Conservation (phyloP, 2,329 filamentous ascomycete genomes). For the Xylariaceae sp. region DNA sequence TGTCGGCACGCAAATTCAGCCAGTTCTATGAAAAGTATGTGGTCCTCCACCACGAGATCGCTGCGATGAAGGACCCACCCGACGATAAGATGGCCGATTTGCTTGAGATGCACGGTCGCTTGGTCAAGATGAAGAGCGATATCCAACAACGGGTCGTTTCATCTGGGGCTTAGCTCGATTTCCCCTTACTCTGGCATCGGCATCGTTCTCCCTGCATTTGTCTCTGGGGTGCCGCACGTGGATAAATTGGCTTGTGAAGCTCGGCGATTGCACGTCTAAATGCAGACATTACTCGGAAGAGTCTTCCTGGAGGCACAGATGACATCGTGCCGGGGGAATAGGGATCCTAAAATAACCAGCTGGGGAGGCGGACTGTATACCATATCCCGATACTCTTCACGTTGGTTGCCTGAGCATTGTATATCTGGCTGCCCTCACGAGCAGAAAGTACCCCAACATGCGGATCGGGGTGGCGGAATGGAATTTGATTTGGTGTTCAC, state of each 20-base stretch:
- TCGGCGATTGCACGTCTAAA: too few species aligned
- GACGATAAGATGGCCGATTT: slow-evolving; percentile 48
- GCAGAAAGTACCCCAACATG: too few species aligned
- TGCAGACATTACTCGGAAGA: too few species aligned
- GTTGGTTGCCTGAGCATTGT: too few species aligned
- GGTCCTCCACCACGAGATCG: slow-evolving; percentile 53
- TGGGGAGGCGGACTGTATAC: too few species aligned
- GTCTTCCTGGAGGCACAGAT: too few species aligned
- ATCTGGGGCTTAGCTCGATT: slow-evolving; percentile 20
- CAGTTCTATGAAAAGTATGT: slow-evolving; percentile 54
- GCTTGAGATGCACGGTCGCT: slow-evolving; percentile 49
- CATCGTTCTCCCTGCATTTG: neutral
- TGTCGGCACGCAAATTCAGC: slow-evolving; percentile 54
- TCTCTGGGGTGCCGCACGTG: neutral
- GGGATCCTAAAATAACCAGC: too few species aligned
- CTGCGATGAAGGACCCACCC: slow-evolving; percentile 46
- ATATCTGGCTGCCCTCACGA: too few species aligned
- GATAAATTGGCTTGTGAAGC: neutral
- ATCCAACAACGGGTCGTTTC: slow-evolving; percentile 51
- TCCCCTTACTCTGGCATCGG: neutral
- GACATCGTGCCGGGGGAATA: too few species aligned
- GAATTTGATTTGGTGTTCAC: neutral
- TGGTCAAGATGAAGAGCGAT: slow-evolving; percentile 55
- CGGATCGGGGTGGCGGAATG: neutral
- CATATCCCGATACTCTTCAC: too few species aligned